Conservation (phyloP, 192 early-diverging fungal genomes). For the Coemansia sp. region DNA sequence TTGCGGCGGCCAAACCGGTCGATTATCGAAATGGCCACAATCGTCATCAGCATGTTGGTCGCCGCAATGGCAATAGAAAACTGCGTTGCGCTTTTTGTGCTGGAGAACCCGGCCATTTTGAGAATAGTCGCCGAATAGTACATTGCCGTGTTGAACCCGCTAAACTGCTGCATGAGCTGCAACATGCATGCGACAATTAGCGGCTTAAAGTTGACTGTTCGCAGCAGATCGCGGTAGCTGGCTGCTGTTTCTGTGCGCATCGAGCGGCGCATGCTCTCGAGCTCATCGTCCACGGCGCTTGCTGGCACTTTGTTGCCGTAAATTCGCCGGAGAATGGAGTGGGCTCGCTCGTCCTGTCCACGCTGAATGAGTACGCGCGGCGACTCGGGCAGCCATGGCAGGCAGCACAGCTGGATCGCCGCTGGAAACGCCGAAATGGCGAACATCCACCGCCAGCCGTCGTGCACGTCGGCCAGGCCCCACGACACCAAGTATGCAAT, state of each 20-base stretch:
- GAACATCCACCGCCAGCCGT: slow-evolving; percentile 58
- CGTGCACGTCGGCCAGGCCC: slow-evolving; percentile 54
- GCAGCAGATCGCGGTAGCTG: slow-evolving; percentile 60
- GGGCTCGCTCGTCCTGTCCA: slow-evolving; percentile 57
- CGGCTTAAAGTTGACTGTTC: slow-evolving; percentile 55
- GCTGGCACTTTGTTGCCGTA: slow-evolving; percentile 47
- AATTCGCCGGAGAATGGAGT: slow-evolving; percentile 39
- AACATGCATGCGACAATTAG: slow-evolving; percentile 63
- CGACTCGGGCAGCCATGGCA: slow-evolving; percentile 65
- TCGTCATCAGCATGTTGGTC: slow-evolving; percentile 67
- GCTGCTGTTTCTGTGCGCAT: slow-evolving; percentile 50
- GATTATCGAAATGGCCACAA: slow-evolving; percentile 80
- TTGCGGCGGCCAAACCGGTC: slow-evolving; percentile 79
- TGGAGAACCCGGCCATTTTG: slow-evolving; percentile 51
- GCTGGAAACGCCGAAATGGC: slow-evolving; percentile 57
- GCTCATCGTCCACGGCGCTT: slow-evolving; percentile 50
- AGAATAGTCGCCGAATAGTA: slow-evolving; percentile 66
- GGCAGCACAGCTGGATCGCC: slow-evolving; percentile 52
- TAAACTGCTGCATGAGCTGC: slow-evolving; percentile 72
- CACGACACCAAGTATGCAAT: slow-evolving; percentile 66
- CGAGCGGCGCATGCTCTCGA: slow-evolving; percentile 57
- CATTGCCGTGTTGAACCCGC: slow-evolving; percentile 73
- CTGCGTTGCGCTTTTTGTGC: slow-evolving; percentile 52
- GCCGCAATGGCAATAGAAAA: slow-evolving; percentile 55
- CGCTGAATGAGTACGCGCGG: slow-evolving; percentile 63